Conservation (phyloP, 169 alveolate genomes). For the Plasmodium berghei region DNA sequence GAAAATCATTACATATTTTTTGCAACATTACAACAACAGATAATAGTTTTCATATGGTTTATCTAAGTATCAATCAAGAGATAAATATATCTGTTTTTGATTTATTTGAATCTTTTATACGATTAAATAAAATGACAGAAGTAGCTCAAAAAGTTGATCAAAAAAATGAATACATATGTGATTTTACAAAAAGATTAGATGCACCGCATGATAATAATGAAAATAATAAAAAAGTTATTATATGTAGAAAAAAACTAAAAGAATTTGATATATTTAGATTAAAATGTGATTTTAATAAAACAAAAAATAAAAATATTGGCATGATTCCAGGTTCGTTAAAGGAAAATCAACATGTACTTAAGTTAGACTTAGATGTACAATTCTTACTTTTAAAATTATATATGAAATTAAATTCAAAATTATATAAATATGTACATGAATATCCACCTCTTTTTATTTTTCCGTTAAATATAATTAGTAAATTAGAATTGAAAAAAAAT, state of each 20-base stretch:
- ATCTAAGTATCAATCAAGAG: conserved; percentile 56
- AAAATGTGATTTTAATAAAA: conserved; percentile 25
- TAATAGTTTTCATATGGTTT: conserved; percentile 13
- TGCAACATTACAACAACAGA: conserved; percentile 16
- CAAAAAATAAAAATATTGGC: conserved; percentile 2
- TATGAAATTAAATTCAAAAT: neutral
- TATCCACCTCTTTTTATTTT: conserved; percentile 19
- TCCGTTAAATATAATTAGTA: conserved; percentile 33
- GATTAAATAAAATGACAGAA: conserved; percentile 19
- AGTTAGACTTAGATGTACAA: conserved; percentile 20
- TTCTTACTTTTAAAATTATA: conserved; percentile 17
- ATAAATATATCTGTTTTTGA: conserved; percentile 35
- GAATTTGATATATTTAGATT: conserved; percentile 45
- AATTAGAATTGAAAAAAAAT: conserved; percentile 45
- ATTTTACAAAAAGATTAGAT: conserved; percentile 33
- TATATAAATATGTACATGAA: neutral
- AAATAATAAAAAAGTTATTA: conserved; percentile 10
- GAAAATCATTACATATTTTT: conserved; percentile 2
- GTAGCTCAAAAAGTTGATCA: conserved; percentile 2
- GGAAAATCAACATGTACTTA: conserved; percentile 9
- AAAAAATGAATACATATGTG: conserved; percentile 45
- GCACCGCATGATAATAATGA: neutral
- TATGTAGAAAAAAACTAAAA: conserved; percentile 48
- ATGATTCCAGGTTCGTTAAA: conserved; percentile 24
- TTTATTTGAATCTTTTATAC: conserved; percentile 11